phyloP scores from a whole-genome alignment of 768 basidiomycete genomes.

The Lanmaoa pseudosensibilis region DNA sequence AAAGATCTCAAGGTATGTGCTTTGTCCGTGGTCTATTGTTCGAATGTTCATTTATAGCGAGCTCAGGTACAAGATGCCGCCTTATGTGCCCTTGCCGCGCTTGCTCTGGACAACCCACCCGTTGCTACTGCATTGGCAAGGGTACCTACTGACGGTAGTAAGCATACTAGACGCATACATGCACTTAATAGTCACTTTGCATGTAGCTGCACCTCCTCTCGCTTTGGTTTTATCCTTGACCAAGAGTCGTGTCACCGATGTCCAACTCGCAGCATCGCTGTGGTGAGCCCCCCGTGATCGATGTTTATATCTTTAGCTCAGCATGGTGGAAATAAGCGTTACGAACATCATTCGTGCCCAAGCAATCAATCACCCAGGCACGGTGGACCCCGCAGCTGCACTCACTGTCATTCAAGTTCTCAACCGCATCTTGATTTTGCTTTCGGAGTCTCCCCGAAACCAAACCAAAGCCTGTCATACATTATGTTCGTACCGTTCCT shows the following conservation, averaged over 20 bases:
- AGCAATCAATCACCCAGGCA: conserved; percentile 28
- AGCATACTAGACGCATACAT: conserved; percentile 23
- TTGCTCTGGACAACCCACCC: conserved; percentile 60
- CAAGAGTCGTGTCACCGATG: conserved; percentile 57
- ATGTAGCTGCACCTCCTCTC: conserved; percentile 28
- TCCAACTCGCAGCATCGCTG: conserved; percentile 69
- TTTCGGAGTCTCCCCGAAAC: conserved; percentile 41
- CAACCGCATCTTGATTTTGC: conserved; percentile 54
- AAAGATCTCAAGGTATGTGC: conserved; percentile 54
- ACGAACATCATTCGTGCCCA: conserved; percentile 62
- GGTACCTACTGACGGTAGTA: conserved; percentile 40
- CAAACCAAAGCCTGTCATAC: conserved; percentile 74
- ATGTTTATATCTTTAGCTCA: background rate
- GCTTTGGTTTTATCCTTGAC: conserved; percentile 48
- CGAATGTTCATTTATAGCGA: background rate
- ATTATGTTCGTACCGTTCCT: conserved; percentile 51
- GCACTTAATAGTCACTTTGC: conserved; percentile 4
- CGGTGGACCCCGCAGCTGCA: conserved; percentile 46
- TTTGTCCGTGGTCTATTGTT: background rate
- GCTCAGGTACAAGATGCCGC: conserved; percentile 65
- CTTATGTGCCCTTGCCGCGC: conserved; percentile 60
- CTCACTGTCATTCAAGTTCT: conserved; percentile 70
- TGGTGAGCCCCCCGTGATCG: conserved; percentile 46
- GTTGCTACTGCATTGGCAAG: conserved; percentile 53
- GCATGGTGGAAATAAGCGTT: conserved; percentile 39